Percentiles rank a stretch among this genome's conserved stretches.
These are phyloP conservation scores for Senecio squalidus DNA, from an alignment of 140 eudicot genomes.

Conservation along the genomic window DNA sequence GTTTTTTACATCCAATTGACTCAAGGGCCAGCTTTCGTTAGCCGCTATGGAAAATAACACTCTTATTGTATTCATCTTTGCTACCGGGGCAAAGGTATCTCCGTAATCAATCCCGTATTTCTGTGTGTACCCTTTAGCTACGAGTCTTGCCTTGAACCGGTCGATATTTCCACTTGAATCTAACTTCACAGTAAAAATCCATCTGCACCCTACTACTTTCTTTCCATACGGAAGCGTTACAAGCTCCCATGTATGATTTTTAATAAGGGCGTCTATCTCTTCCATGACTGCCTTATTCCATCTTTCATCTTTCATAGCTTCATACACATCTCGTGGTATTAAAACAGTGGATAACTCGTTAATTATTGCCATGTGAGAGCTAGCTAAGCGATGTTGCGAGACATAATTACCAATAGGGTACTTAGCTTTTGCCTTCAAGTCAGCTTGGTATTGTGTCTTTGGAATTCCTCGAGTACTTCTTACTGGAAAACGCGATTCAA, in stretches of 20 bases:
- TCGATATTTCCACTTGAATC: conserved; percentile 3
- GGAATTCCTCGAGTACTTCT: too few relatives aligned
- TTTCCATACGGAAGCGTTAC: background rate
- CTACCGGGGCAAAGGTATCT: too few relatives aligned
- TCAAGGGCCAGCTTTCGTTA: background rate
- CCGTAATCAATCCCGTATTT: too few relatives aligned
- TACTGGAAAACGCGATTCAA: too few relatives aligned
- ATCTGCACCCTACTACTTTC: conserved; percentile 4
- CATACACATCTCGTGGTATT: conserved; percentile 13
- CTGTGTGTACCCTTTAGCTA: background rate
- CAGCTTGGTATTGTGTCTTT: too few relatives aligned
- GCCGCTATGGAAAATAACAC: conserved; percentile 3
- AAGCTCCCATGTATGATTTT: conserved; percentile 6
- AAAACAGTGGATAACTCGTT: too few relatives aligned
- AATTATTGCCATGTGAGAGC: too few relatives aligned
- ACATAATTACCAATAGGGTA: too few relatives aligned
- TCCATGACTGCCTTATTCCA: conserved; percentile 12
- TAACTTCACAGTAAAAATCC: conserved; percentile 2
- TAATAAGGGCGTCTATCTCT: conserved; percentile 8
- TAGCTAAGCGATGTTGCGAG: too few relatives aligned
- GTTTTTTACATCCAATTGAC: conserved; percentile 6
- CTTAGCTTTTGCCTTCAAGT: too few relatives aligned
- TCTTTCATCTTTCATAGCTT: conserved; percentile 10
- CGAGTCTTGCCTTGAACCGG: conserved; percentile 3
- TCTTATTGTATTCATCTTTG: background rate